Conservation (phyloP, 2,329 filamentous ascomycete genomes). For the Colletotrichum eleusines region DNA sequence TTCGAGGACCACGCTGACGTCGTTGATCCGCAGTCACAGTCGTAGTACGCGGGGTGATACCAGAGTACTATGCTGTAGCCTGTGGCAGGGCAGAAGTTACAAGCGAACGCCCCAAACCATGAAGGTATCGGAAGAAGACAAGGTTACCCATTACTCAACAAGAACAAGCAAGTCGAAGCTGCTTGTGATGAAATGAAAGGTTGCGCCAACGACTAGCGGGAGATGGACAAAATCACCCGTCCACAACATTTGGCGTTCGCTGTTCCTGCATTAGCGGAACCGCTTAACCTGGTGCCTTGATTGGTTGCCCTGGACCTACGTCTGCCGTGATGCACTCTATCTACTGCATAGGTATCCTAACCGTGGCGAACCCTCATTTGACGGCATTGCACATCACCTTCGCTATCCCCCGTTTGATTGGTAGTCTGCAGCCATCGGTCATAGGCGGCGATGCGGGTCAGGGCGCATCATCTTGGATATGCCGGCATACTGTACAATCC, state of each 20-base stretch:
- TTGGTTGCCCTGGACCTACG: constrained; percentile 10
- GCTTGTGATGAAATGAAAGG: background rate
- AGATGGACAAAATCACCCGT: background rate
- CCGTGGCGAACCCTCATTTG: constrained; percentile 38
- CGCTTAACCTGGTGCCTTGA: constrained; percentile 23
- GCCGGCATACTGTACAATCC: constrained; percentile 8
- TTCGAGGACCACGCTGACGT: constrained; percentile 30
- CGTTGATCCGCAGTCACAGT: constrained; percentile 25
- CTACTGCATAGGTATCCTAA: constrained; percentile 14
- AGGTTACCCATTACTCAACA: background rate
- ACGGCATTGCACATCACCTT: constrained; percentile 1
- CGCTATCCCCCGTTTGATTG: background rate
- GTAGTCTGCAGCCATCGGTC: background rate
- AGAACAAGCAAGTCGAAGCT: constrained; percentile 4
- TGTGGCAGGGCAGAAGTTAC: constrained; percentile 12
- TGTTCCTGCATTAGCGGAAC: constrained; percentile 41
- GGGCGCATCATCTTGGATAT: constrained; percentile 12
- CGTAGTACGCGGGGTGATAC: constrained; percentile 24
- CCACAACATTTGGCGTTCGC: constrained; percentile 23
- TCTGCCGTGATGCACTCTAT: constrained; percentile 24
- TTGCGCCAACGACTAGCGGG: background rate
- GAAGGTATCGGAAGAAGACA: constrained; percentile 1
- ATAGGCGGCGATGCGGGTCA: constrained; percentile 8
- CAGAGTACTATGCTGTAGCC: too few species aligned
- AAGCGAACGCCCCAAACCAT: background rate